Base-by-base conservation (phyloP, 768 basidiomycete genomes). In the Leucosporidium yakuticum region DNA sequence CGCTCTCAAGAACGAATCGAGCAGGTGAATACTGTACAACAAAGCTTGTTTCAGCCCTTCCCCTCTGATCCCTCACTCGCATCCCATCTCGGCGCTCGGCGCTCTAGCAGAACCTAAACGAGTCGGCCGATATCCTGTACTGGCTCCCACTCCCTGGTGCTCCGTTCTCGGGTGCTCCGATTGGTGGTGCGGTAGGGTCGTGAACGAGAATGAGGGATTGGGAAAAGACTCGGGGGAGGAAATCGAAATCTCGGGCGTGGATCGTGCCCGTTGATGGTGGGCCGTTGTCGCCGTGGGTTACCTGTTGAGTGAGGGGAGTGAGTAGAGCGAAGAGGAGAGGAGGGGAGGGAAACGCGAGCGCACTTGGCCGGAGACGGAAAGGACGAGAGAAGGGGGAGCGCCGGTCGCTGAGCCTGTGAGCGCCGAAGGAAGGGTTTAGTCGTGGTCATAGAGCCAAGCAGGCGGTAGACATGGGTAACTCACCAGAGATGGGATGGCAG, bases 401-500 rank as follows among this genome's bases (percentile, higher is more conserved):
- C 53, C 66, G 1, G n/a, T 32, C 1, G 65, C 66, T 1, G 70
- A 68, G 9, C 65, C 67, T 68, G 59, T n/a, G n/a, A n/a, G n/a
- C 23, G 8, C 17, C 7, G 57, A 14, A 14, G 23, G 7, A 25
- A 44, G 19, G 20, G n/a, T 11, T 44, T 20, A 8, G 2, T 8
- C 1, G 12, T 14, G n/a, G 2, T 39, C 21, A 0, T 25, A 12
- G 11, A 23, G 23, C 50, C 6, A 23, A 5, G 19, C 23, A n/a
- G 57, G 9, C 27, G n/a, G 36, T 17, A 56, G 31, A n/a, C 2
- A 32, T 1, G 2, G 17, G 53, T 27, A 3, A 32, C 63, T 61
- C 20, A 72, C 71, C 71, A 3, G 62, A 54, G 39, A 73, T 69
- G 12, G 71, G 71, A 32, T 73, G 71, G 62, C 68, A 67, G 62